Evolutionary conservation across 2,329 filamentous ascomycete species (phyloP).

Genomic region (Blastomyces emzantsi): DNA sequence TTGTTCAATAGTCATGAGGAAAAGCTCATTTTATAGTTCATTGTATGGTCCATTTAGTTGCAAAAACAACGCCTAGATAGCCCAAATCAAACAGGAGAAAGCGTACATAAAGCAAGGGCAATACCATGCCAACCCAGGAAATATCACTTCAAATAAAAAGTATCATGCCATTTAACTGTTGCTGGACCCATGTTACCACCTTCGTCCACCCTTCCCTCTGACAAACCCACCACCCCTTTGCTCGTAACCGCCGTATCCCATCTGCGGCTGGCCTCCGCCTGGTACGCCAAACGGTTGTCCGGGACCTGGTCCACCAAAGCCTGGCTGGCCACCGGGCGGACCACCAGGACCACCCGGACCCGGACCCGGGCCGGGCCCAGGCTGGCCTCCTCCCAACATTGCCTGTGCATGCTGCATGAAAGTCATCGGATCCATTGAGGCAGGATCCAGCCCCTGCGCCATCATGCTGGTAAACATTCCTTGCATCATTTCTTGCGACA

Average conservation of each 20-base stretch:
- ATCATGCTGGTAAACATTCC: conserved; percentile 50
- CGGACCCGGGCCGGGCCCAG: conserved; percentile 20
- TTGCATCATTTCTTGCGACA: conserved; percentile 50
- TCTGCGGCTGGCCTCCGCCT: conserved; percentile 32
- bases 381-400: conserved; percentile 39
- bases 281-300: conserved; percentile 28
- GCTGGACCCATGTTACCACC: conserved; percentile 26
- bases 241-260: conserved; percentile 36
- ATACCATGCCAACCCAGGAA: background rate
- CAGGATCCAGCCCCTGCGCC: conserved; percentile 45
- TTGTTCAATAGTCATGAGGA: background rate
- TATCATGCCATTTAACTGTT: background rate
- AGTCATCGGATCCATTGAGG: conserved; percentile 44
- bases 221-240: conserved; percentile 31
- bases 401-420: conserved; percentile 48
- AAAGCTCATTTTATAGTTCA: background rate
- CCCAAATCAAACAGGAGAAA: background rate
- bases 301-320: conserved; percentile 28
- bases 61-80: conserved; percentile 5
- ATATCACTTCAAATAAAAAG: background rate
- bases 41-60: background rate
- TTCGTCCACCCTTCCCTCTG: conserved; percentile 28
- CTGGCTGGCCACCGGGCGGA: conserved; percentile 28
- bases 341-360: conserved; percentile 20
- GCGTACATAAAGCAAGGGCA: background rate